phyloP scores from a whole-genome alignment of 2,329 filamentous ascomycete species.

The Exophiala sp. region DNA sequence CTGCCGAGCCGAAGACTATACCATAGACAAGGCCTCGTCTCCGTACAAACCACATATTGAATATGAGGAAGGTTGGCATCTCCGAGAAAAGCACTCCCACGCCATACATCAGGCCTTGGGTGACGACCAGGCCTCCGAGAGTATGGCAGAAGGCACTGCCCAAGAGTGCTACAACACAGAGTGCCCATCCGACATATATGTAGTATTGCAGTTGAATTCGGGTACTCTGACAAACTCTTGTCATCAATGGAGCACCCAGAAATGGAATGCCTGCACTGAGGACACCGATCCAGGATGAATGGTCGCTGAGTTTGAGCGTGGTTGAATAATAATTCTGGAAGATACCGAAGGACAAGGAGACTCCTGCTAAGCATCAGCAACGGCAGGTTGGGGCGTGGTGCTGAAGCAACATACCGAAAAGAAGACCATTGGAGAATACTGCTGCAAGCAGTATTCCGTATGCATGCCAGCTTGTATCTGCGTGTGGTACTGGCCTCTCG shows the following conservation, averaged over 20 bases:
- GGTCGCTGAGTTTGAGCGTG: background rate
- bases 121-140: slow-evolving; percentile 44
- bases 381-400: background rate
- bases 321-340: slow-evolving; percentile 18
- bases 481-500: background rate
- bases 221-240: slow-evolving; percentile 1
- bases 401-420: slow-evolving; percentile 5
- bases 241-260: slow-evolving; percentile 4
- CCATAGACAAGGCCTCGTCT: slow-evolving; percentile 52
- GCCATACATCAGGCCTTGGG: slow-evolving; percentile 43
- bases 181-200: slow-evolving; percentile 8
- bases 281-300: slow-evolving; percentile 17
- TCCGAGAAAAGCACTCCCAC: slow-evolving; percentile 50
- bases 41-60: slow-evolving; percentile 55
- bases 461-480: slow-evolving; percentile 6
- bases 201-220: slow-evolving; percentile 6
- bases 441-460: slow-evolving; percentile 4
- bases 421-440: slow-evolving; percentile 3
- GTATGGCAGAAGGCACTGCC: slow-evolving; percentile 43
- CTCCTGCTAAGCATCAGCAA: background rate
- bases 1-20: slow-evolving; percentile 26
- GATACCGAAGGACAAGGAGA: slow-evolving; percentile 16
- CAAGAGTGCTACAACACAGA: slow-evolving; percentile 30
- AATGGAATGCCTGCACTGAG: slow-evolving; percentile 4
- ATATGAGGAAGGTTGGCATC: slow-evolving; percentile 46